These are phyloP conservation scores for Exophiala lecanii-corni DNA, from an alignment of 2,329 filamentous ascomycete species.

Conservation along the genomic window DNA sequence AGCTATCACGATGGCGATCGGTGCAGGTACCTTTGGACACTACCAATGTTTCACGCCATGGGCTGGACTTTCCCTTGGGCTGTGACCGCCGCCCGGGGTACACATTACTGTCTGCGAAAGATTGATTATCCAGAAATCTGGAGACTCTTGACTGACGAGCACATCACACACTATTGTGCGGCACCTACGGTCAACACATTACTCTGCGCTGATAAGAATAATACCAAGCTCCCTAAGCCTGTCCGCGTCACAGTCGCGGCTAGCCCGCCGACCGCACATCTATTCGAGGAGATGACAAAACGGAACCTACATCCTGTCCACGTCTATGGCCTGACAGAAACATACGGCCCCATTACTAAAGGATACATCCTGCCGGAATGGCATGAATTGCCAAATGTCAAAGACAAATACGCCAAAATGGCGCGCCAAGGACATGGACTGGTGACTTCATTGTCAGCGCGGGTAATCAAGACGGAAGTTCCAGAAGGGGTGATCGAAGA, in stretches of 20 bases:
- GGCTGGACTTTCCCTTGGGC: constrained; percentile 89
- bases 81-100: constrained; percentile 87
- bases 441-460: constrained; percentile 71
- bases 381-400: constrained; percentile 61
- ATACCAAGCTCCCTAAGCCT: constrained; percentile 61
- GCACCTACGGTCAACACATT: constrained; percentile 95
- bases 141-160: constrained; percentile 77
- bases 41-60: constrained; percentile 76
- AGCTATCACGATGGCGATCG: constrained; percentile 61
- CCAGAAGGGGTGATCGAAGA: constrained; percentile 57
- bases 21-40: constrained; percentile 83
- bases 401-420: constrained; percentile 84
- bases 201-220: constrained; percentile 74
- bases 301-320: constrained; percentile 88
- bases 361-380: constrained; percentile 83
- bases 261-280: constrained; percentile 78
- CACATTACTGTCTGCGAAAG: constrained; percentile 89
- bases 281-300: constrained; percentile 87
- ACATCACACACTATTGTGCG: constrained; percentile 91
- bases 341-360: constrained; percentile 93
- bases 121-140: constrained; percentile 94
- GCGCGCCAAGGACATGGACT: constrained; percentile 91
- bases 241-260: constrained; percentile 91
- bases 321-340: constrained; percentile 83
- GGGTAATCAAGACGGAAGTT: constrained; percentile 75